Evolutionary conservation across 768 basidiomycete genomes (phyloP), one percentile per base, ranked within the genome.

Genomic region (Trametes gibbosa): DNA sequence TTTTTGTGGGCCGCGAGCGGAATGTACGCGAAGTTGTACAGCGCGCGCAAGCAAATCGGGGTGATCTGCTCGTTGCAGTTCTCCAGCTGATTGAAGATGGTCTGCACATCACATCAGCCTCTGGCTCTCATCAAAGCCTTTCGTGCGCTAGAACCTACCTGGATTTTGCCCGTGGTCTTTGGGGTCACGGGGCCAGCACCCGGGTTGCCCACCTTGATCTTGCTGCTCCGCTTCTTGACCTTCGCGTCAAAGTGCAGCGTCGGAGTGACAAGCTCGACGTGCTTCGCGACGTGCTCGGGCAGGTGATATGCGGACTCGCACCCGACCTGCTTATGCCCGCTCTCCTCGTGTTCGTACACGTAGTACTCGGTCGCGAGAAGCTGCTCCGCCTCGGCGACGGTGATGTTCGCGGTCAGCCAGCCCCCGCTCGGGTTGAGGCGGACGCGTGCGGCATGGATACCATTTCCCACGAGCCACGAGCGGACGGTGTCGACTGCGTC

Each of bases 201-300:
- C 43, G 63, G 59, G 45, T 58, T 49, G 3, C 46, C 56, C 3
- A 58, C 55, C 21, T 49, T 56, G 55, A 24, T 56, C 55, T 56
- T 56, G 37, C 19, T 27, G 55, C 47, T 42, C 55, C 55, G 37
- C 47, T 49, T 49, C 47, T 37, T 37, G 25, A 56, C 55, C 47
- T 50, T 56, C 46, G 79, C 77, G 53, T 77, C 74, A 63, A 90
- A 90, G 70, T 84, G 82, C 1, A 87, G 87, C 2, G 89, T 89
- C 0, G 89, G 89, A 53, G 88, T 86, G 37, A 90, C 75, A 32
- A 89, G 70, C 25, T 89, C 86, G 51, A 89, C 70, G 65, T 89
- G 85, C 8, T 76, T 70, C 59, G 83, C 77, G 50, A 90, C 70
- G 57, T 79, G 62, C 49, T 76, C 75, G 0, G 89, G 89, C 21